These are phyloP conservation scores for Talaromyces piceae DNA, from an alignment of 2,329 filamentous ascomycete genomes.

Conservation along the genomic window DNA sequence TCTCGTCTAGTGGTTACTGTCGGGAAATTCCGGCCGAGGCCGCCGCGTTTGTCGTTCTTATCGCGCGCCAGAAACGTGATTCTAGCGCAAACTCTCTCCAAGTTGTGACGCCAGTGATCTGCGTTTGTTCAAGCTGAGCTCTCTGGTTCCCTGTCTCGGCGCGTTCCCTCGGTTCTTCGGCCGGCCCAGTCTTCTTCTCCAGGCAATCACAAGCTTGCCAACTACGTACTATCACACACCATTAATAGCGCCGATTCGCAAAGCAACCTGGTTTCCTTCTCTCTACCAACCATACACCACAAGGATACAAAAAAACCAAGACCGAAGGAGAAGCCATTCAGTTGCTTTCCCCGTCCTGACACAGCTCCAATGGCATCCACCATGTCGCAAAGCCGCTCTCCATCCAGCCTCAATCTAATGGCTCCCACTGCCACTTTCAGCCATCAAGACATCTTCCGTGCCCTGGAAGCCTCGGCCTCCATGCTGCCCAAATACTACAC, in stretches of 20 bases:
- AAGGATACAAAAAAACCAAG: background rate
- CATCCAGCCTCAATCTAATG: constrained; percentile 15
- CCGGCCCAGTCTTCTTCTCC: background rate
- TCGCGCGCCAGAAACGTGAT: background rate
- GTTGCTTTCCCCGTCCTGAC: background rate
- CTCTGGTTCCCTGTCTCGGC: background rate
- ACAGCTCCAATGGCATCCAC: background rate
- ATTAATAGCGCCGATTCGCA: no score
- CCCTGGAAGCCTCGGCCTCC: constrained; percentile 28
- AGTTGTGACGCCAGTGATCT: background rate
- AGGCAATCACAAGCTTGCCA: background rate
- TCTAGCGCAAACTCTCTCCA: background rate
- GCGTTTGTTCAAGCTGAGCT: background rate
- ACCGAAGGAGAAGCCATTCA: background rate
- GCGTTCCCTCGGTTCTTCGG: background rate
- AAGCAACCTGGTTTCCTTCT: no score
- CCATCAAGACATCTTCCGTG: constrained; percentile 30
- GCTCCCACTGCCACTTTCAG: constrained; percentile 19
- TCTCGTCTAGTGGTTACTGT: background rate
- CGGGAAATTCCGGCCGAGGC: background rate
- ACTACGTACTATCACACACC: background rate
- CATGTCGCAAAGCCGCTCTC: background rate
- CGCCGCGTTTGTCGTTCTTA: background rate
- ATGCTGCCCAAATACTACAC: constrained; percentile 22
- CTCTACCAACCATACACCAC: background rate